These are phyloP conservation scores for Cordyceps cateniannulata DNA, from an alignment of 2,329 filamentous ascomycete species.

Conservation along the genomic window DNA sequence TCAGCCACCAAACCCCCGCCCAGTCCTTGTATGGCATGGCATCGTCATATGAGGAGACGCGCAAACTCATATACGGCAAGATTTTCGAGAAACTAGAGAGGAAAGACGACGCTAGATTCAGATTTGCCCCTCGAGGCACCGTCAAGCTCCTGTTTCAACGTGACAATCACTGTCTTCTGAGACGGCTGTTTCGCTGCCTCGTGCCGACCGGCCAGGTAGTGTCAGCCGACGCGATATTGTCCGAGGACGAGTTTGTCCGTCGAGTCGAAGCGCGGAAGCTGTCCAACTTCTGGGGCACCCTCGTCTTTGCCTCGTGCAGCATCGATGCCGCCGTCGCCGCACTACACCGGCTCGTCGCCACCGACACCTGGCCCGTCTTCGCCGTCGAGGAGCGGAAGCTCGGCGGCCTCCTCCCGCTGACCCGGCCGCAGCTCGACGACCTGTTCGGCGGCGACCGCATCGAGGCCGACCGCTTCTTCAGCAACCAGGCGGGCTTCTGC, in stretches of 20 bases:
- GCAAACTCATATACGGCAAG: not conserved
- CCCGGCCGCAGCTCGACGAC: slow-evolving; percentile 15
- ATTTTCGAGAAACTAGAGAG: slow-evolving; percentile 16
- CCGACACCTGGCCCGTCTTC: slow-evolving; percentile 4
- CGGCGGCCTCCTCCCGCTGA: slow-evolving; percentile 15
- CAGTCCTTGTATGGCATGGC: not conserved
- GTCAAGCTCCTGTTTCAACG: slow-evolving; percentile 15
- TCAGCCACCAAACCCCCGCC: not conserved
- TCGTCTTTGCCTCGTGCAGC: slow-evolving; percentile 24
- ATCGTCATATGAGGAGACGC: not conserved
- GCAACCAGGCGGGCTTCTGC: slow-evolving; percentile 27
- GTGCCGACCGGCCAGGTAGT: not conserved
- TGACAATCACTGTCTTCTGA: slow-evolving; percentile 14
- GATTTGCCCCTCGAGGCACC: slow-evolving; percentile 19
- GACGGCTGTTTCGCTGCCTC: slow-evolving; percentile 16
- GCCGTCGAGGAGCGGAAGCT: slow-evolving; percentile 4
- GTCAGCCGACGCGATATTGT: not conserved
- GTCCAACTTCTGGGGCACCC: slow-evolving; percentile 23
- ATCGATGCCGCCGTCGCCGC: slow-evolving; percentile 19
- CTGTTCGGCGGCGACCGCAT: slow-evolving; percentile 19
- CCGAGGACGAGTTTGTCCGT: slow-evolving; percentile 16
- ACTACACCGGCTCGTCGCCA: slow-evolving; percentile 16
- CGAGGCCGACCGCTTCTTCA: slow-evolving; percentile 23
- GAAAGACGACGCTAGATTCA: slow-evolving; percentile 17
- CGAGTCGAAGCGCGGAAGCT: slow-evolving; percentile 21